Conservation (phyloP, 805 yeast species). For the Barnettozyma californica region DNA sequence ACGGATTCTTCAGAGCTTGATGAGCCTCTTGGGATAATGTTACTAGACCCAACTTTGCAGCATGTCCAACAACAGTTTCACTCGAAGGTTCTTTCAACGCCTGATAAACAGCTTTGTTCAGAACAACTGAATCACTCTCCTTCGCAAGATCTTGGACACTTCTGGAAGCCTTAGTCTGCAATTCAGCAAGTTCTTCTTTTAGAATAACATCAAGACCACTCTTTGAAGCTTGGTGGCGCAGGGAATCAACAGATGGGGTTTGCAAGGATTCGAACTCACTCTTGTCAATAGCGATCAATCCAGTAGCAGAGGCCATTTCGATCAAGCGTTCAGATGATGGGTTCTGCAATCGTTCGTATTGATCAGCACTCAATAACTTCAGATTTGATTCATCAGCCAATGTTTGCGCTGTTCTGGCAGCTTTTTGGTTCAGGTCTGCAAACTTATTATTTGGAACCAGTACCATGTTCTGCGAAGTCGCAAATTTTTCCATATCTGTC, state of each 20-base stretch:
- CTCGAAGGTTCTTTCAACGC: conserved; percentile 5
- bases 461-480: conserved; percentile 1
- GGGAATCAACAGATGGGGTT: conserved; percentile 1
- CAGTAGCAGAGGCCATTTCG: conserved; percentile 4
- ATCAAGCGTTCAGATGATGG: conserved; percentile 6
- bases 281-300: conserved; percentile 9
- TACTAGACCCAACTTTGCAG: conserved; percentile 10
- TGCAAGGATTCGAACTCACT: not conserved
- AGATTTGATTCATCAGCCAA: conserved; percentile 9
- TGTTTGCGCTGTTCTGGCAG: conserved; percentile 5
- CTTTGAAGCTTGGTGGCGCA: not conserved
- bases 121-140: conserved; percentile 3
- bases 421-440: not conserved
- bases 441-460: conserved; percentile 8
- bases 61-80: conserved; percentile 3
- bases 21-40: conserved; percentile 10
- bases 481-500: conserved; percentile 7
- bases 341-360: not conserved
- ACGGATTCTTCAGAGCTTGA: conserved; percentile 16
- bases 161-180: conserved; percentile 6
- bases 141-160: conserved; percentile 12
- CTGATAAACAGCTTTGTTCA: conserved; percentile 1
- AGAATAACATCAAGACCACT: not conserved
- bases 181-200: conserved; percentile 1
- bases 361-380: conserved; percentile 1